These are phyloP conservation scores for Ceratobasidium sp. DNA, from an alignment of 1,284 basidiomycete species.

Conservation along the genomic window DNA sequence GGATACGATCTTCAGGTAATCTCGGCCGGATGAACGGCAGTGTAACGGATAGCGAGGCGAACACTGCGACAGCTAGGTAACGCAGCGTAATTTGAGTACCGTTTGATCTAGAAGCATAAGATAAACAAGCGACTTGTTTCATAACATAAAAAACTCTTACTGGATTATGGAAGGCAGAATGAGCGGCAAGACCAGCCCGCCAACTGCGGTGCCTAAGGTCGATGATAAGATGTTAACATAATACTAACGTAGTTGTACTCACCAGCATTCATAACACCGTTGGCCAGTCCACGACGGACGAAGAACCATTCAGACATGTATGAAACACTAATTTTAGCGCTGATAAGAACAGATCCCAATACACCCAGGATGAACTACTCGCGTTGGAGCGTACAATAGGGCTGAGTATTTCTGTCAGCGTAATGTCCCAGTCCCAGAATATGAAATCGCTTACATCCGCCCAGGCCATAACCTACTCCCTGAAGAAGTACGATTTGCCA, in stretches of 20 bases:
- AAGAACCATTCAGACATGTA: slow-evolving; percentile 58
- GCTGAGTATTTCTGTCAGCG: slow-evolving; percentile 44
- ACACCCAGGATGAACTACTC: background rate
- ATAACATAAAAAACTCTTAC: background rate
- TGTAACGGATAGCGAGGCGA: slow-evolving; percentile 42
- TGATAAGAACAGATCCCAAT: background rate
- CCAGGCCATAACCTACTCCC: slow-evolving; percentile 53
- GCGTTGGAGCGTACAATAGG: slow-evolving; percentile 50
- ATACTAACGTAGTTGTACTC: background rate
- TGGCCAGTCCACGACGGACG: slow-evolving; percentile 52
- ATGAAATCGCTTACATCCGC: slow-evolving; percentile 48
- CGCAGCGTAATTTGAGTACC: slow-evolving; percentile 44
- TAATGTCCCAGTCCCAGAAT: background rate
- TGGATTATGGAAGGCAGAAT: slow-evolving; percentile 44
- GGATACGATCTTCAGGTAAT: slow-evolving; percentile 45
- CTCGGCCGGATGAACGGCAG: slow-evolving; percentile 46
- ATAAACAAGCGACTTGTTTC: background rate
- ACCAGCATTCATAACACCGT: slow-evolving; percentile 56
- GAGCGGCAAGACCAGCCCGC: slow-evolving; percentile 52
- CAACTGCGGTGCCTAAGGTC: slow-evolving; percentile 49
- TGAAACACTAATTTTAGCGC: slow-evolving; percentile 45
- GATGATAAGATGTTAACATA: background rate
- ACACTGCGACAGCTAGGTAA: slow-evolving; percentile 43
- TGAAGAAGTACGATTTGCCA: slow-evolving; percentile 51
- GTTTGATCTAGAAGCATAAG: slow-evolving; percentile 12